A percentile compares a stretch with the other conserved stretches of the same genome.
These are phyloP conservation scores for Diplodia intermedia DNA, from an alignment of 2,329 filamentous ascomycete species.

Conservation along the genomic window DNA sequence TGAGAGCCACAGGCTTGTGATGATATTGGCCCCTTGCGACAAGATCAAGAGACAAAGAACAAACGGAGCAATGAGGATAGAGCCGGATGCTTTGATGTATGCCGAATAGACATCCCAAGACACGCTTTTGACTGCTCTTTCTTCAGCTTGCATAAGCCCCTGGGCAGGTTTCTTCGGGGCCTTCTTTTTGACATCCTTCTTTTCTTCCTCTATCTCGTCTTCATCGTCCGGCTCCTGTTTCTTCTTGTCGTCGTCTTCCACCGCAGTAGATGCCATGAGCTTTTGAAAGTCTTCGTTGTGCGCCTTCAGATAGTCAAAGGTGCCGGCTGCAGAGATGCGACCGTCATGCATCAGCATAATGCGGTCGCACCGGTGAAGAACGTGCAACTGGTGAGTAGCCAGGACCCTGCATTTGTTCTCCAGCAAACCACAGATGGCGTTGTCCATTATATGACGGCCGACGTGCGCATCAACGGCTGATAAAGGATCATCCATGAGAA, in stretches of 20 bases:
- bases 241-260: conserved; percentile 60
- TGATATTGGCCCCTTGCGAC: conserved; percentile 83
- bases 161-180: conserved; percentile 55
- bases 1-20: conserved; percentile 89
- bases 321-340: conserved; percentile 82
- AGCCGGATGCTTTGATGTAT: conserved; percentile 78
- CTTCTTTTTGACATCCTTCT: conserved; percentile 59
- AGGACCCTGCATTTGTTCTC: conserved; percentile 89
- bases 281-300: conserved; percentile 78
- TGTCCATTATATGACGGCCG: conserved; percentile 80
- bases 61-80: conserved; percentile 69
- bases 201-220: conserved; percentile 63
- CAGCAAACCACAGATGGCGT: conserved; percentile 87
- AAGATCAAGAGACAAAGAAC: conserved; percentile 71
- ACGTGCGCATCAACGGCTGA: conserved; percentile 66
- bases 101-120: conserved; percentile 79
- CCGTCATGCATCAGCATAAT: conserved; percentile 94
- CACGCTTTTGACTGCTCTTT: conserved; percentile 76
- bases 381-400: conserved; percentile 94
- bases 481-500: conserved; percentile 70
- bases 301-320: conserved; percentile 85
- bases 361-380: conserved; percentile 86
- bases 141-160: conserved; percentile 75
- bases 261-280: conserved; percentile 80
- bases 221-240: conserved; percentile 59